These are phyloP conservation scores for Salvia hispanica DNA, from an alignment of 257 asterid species.

Conservation along the genomic window DNA sequence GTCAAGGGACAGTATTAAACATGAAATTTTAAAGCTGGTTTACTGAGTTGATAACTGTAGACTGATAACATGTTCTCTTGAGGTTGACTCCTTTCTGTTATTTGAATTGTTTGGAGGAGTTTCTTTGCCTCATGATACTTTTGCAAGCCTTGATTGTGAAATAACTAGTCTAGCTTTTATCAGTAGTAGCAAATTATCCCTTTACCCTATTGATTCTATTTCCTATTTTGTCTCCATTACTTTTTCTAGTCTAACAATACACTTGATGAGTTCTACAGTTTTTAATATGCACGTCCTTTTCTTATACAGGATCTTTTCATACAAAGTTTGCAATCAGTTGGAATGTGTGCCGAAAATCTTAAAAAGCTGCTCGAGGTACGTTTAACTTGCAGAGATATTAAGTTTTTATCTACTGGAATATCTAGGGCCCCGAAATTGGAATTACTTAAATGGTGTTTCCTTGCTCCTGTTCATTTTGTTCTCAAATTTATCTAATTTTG, in stretches of 20 bases:
- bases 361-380: slow-evolving; percentile 93
- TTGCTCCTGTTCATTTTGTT: slow-evolving; percentile 26
- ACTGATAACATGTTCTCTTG: neutral
- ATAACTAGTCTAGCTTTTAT: slow-evolving; percentile 6
- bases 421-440: slow-evolving; percentile 28
- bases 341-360: slow-evolving; percentile 82
- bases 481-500: slow-evolving; percentile 22
- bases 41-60: neutral
- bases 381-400: slow-evolving; percentile 28
- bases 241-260: slow-evolving; percentile 4
- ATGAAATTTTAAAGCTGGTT: neutral
- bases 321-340: slow-evolving; percentile 88
- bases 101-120: slow-evolving; percentile 5
- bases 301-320: slow-evolving; percentile 76
- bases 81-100: neutral
- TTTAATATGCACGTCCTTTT: slow-evolving; percentile 25
- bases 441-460: neutral
- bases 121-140: slow-evolving; percentile 5
- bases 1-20: neutral
- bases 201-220: slow-evolving; percentile 11
- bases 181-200: neutral
- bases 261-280: slow-evolving; percentile 10
- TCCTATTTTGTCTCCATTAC: neutral
- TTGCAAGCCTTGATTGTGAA: slow-evolving; percentile 19
- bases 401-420: slow-evolving; percentile 8